phyloP scores from a whole-genome alignment of 2,329 filamentous ascomycete species.

The Scedosporium minutisporum region DNA sequence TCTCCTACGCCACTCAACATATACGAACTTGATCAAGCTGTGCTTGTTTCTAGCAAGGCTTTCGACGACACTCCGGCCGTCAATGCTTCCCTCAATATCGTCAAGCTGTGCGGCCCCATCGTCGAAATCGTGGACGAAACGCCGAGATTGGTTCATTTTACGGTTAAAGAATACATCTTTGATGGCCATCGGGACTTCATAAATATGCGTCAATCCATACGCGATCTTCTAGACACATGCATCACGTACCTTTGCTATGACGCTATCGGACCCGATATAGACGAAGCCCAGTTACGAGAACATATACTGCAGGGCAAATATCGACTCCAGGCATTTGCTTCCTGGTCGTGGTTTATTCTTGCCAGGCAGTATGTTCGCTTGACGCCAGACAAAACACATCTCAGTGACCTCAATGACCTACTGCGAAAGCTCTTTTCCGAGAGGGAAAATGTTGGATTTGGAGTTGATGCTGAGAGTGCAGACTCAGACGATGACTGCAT shows the following conservation, averaged over 20 bases:
- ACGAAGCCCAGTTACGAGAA: neutral
- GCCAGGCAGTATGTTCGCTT: neutral
- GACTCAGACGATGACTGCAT: neutral
- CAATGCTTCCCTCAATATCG: slow-evolving; percentile 9
- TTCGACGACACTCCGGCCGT: neutral
- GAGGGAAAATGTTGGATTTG: neutral
- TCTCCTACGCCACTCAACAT: slow-evolving; percentile 10
- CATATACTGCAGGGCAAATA: neutral
- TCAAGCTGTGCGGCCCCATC: slow-evolving; percentile 19
- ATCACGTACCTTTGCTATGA: slow-evolving; percentile 8
- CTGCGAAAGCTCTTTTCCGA: neutral
- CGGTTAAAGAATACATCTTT: slow-evolving; percentile 17
- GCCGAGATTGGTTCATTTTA: slow-evolving; percentile 23
- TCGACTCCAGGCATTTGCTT: slow-evolving; percentile 1
- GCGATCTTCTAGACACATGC: slow-evolving; percentile 6
- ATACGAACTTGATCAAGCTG: slow-evolving; percentile 11
- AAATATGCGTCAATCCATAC: neutral
- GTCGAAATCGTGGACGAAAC: slow-evolving; percentile 18
- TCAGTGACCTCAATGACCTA: neutral
- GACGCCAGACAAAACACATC: neutral
- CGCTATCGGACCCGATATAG: neutral
- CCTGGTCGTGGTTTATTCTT: neutral
- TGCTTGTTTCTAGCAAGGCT: slow-evolving; percentile 1
- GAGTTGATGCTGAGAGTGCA: neutral
- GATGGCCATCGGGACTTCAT: slow-evolving; percentile 3